These are phyloP conservation scores for Orbilia brochopaga DNA, from an alignment of 2,329 filamentous ascomycete species.

Conservation along the genomic window DNA sequence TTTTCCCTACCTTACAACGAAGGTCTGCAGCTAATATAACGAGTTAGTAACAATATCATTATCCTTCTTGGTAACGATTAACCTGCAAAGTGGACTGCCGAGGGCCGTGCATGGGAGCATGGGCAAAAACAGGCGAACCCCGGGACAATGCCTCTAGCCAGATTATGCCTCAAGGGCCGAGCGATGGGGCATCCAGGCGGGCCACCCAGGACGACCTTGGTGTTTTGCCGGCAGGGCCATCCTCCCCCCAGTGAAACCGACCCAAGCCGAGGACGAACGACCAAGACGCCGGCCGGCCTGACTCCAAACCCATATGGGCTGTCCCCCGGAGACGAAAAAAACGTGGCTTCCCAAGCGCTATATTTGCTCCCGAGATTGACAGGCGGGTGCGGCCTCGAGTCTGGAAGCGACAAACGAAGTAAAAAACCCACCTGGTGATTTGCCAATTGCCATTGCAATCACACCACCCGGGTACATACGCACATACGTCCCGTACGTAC, in stretches of 20 bases:
- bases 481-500: no score
- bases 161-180: background rate
- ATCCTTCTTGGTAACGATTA: constrained; percentile 1
- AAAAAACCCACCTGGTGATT: background rate
- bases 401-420: background rate
- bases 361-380: constrained; percentile 46
- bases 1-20: background rate
- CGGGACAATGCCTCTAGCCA: background rate
- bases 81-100: background rate
- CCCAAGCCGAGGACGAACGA: background rate
- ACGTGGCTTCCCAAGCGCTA: constrained; percentile 49
- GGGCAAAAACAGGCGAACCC: background rate
- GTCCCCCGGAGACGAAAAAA: constrained; percentile 36
- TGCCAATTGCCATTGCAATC: background rate
- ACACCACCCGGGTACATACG: background rate
- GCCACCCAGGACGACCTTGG: background rate
- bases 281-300: background rate
- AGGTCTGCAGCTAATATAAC: background rate
- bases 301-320: background rate
- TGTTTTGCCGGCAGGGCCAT: background rate
- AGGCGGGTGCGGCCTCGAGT: constrained; percentile 17
- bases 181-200: background rate
- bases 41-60: background rate
- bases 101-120: background rate
- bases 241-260: background rate